Percentiles rank a stretch among this genome's conserved stretches.
phyloP scores from a whole-genome alignment of 495 filamentous ascomycete genomes.

The Penicillium ucsense region DNA sequence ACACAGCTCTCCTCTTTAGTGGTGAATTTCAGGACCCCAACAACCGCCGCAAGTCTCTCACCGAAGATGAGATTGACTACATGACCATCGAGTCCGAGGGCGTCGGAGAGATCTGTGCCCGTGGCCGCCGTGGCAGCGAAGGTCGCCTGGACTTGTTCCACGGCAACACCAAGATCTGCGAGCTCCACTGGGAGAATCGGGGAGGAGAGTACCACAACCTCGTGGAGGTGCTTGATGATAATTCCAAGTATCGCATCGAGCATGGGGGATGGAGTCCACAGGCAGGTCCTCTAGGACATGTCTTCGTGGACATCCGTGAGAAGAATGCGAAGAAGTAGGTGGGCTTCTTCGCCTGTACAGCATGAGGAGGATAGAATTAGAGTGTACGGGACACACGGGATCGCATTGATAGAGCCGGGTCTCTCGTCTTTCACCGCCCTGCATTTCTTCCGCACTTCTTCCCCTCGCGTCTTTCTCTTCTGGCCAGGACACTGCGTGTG shows the following conservation, averaged over 20 bases:
- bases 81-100: conserved; percentile 23
- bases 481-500: background rate
- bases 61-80: conserved; percentile 28
- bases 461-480: background rate
- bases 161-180: conserved; percentile 29
- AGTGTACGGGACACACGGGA: no score
- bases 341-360: background rate
- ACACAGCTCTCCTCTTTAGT: conserved; percentile 6
- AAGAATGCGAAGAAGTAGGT: conserved; percentile 14
- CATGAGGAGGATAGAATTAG: background rate
- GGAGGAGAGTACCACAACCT: conserved; percentile 15
- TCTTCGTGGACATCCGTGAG: conserved; percentile 24
- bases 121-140: conserved; percentile 28
- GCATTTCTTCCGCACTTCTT: background rate
- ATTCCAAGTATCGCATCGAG: conserved; percentile 24
- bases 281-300: conserved; percentile 29
- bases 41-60: conserved; percentile 19
- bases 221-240: conserved; percentile 23
- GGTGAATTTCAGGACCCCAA: conserved; percentile 24
- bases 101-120: conserved; percentile 27
- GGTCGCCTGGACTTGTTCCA: conserved; percentile 31
- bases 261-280: conserved; percentile 28
- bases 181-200: conserved; percentile 34
- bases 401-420: no score
- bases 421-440: no score